Percentiles rank a stretch among this genome's conserved stretches.
These are phyloP conservation scores for Bryoglossum gracile DNA, from an alignment of 495 filamentous ascomycete species.

Conservation along the genomic window DNA sequence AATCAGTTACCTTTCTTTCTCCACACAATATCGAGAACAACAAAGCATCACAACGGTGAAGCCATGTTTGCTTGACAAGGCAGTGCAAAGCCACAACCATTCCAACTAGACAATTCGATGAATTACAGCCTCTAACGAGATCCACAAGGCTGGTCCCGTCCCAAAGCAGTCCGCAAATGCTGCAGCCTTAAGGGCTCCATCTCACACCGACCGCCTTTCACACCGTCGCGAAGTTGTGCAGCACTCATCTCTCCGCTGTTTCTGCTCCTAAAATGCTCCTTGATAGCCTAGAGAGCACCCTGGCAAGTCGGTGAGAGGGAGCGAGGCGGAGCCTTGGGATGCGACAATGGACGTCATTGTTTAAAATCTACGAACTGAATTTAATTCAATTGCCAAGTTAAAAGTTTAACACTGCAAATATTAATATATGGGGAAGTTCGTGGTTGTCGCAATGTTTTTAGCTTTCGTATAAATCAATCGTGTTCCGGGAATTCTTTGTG, in stretches of 20 bases:
- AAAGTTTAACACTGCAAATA: neutral
- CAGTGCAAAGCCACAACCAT: neutral
- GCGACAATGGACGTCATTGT: neutral
- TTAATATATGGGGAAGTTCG: neutral
- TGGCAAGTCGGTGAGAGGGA: neutral
- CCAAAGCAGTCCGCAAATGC: neutral
- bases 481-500: too few species aligned
- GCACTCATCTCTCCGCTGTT: neutral
- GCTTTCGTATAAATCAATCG: too few species aligned
- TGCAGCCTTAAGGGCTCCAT: neutral
- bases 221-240: neutral
- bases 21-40: too few species aligned
- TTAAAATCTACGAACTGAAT: neutral
- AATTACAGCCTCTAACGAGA: neutral
- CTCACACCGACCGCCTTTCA: neutral
- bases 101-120: too few species aligned
- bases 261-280: neutral
- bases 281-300: too few species aligned
- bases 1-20: too few species aligned
- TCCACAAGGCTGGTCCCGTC: neutral
- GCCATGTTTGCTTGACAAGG: neutral
- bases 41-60: slow-evolving; percentile 3
- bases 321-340: slow-evolving; percentile 3
- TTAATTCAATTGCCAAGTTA: neutral
- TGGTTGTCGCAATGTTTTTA: neutral